Evolutionary conservation across 257 asterid genomes (phyloP), one percentile per base, ranked within the genome.

Genomic region (Schizonepeta tenuifolia): DNA sequence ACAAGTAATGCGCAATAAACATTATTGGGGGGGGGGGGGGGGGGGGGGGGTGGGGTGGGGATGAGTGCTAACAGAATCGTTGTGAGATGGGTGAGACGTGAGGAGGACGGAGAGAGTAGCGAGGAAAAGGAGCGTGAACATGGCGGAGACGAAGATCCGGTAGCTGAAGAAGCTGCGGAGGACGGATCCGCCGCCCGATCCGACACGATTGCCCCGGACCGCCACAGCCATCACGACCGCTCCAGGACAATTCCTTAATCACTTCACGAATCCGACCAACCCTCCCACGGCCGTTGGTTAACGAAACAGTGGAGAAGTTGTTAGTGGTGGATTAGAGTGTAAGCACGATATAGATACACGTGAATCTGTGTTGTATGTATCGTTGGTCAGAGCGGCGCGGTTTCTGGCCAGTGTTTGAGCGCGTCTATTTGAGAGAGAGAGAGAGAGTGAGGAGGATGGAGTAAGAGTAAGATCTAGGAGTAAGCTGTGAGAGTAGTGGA

Each of bases 61-160:
- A 1, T 2, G 56, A 70, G 72, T 67, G 18, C 92, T 80, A 69
- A 90, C 96, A 2, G 84, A 57, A 36, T 86, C 86, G 56, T 81
- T 74, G 53, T 83, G 87, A 24, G 92, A 69, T 13, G 86, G 88
- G 46, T 83, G 93, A 69, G 97, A 91, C 26, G 98, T 79, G 79
- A 91, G 91, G 77, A 91, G 87, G 33, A 90, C 95, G 59, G 97
- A 88, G 77, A 92, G 81, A 71, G 98, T 92, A 72, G 90, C 99
- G 55, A 95, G 82, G 82, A 95, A 91, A 2, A 95, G 85, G 70
- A 95, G 84, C 28, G 96, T 85, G 77, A 95, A 86, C 92, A 92
- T 73, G 71, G 98, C 97, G 78, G 99, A 94, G 47, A 88, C 80
- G 70, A 94, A 94, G 90, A 91, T 84, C 88, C 98, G 93, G 75